These are phyloP conservation scores for Phytopythium sindhum DNA, from an alignment of 352 stramenopile species.

Conservation along the genomic window DNA sequence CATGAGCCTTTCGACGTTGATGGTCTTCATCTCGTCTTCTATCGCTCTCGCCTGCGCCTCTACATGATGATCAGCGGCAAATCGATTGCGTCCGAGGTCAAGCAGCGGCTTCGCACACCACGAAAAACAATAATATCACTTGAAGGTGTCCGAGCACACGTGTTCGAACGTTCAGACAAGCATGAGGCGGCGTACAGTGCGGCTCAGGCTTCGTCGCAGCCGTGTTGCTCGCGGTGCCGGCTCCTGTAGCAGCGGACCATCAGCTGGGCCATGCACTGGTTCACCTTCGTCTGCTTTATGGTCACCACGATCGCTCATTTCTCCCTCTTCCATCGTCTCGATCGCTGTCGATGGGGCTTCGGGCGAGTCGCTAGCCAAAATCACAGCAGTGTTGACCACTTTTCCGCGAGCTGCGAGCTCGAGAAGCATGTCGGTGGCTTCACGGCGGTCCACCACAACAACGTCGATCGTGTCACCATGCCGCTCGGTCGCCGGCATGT, in stretches of 20 bases:
- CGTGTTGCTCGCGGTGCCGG: background rate
- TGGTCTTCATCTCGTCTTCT: too few species aligned
- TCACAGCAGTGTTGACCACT: constrained; percentile 49
- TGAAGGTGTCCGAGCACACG: background rate
- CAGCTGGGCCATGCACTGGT: background rate
- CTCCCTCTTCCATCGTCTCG: constrained; percentile 7
- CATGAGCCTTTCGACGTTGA: too few species aligned
- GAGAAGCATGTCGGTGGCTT: constrained; percentile 67
- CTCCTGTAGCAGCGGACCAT: constrained; percentile 2
- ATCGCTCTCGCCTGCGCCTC: background rate
- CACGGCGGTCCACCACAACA: constrained; percentile 50
- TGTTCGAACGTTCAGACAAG: constrained; percentile 21
- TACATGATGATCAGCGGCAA: background rate
- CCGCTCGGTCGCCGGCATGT: constrained; percentile 50
- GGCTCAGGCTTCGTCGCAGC: constrained; percentile 27
- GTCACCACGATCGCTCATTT: background rate
- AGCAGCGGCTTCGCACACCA: background rate
- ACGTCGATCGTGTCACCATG: constrained; percentile 66
- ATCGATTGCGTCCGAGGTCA: background rate
- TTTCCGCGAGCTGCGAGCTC: constrained; percentile 59
- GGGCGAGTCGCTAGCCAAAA: constrained; percentile 8
- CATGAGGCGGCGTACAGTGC: constrained; percentile 47
- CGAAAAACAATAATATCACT: background rate
- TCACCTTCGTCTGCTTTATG: background rate
- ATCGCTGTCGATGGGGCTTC: constrained; percentile 12